Percentiles rank a stretch among this genome's conserved stretches.
Evolutionary conservation across 1,139 yeast species (phyloP).

Genomic region (Sugiyamaella japonica): DNA sequence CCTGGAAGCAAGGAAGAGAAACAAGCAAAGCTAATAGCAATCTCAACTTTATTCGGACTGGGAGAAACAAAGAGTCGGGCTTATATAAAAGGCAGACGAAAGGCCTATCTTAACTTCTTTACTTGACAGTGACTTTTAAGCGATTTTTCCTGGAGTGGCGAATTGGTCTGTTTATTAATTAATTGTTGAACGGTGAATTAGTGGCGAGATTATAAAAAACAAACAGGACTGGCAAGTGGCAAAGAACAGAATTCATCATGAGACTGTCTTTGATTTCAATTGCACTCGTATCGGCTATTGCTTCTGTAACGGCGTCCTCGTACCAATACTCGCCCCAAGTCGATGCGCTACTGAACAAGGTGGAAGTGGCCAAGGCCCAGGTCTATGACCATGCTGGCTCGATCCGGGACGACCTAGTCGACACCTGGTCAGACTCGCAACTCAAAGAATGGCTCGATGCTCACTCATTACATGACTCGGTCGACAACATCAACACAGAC

Average conservation of each 20-base stretch:
- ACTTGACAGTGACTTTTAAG: neutral
- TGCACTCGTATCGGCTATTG: neutral
- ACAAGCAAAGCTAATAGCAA: conserved; percentile 9
- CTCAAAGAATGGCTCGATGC: conserved; percentile 50
- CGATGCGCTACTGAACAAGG: conserved; percentile 49
- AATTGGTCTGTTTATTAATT: too few relatives aligned
- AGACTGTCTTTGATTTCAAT: conserved; percentile 3
- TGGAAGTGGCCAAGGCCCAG: conserved; percentile 48
- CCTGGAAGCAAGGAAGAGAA: conserved; percentile 5
- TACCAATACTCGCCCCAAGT: neutral
- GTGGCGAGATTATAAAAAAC: neutral
- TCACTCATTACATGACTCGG: conserved; percentile 45
- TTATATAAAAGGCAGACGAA: conserved; percentile 4
- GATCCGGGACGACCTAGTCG: conserved; percentile 49
- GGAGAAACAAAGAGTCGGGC: conserved; percentile 6
- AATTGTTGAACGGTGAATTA: too few relatives aligned
- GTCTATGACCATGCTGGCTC: conserved; percentile 47
- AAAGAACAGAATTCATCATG: neutral
- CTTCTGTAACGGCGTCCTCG: conserved; percentile 2
- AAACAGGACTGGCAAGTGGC: too few relatives aligned
- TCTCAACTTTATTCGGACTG: conserved; percentile 9
- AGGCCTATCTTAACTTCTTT: neutral
- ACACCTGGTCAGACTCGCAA: conserved; percentile 50
- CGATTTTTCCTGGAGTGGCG: too few relatives aligned
- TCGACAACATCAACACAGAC: conserved; percentile 29